These are phyloP conservation scores for Combretum micranthum DNA, from an alignment of 345 rosid genomes.

Conservation along the genomic window DNA sequence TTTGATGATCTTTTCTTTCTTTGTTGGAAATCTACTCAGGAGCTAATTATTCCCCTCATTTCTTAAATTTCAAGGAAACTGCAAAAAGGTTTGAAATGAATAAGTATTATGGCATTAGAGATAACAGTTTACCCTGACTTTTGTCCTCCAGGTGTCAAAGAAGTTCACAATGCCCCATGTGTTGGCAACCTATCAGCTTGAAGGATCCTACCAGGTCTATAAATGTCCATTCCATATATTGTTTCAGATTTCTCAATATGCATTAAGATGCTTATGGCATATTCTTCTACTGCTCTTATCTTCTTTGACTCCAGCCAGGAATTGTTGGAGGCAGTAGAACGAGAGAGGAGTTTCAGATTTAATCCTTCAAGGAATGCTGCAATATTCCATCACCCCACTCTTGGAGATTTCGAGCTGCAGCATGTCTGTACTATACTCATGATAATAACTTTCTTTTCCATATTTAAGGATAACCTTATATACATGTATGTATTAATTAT, in stretches of 20 bases:
- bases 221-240: background rate
- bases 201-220: constrained; percentile 84
- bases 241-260: constrained; percentile 4
- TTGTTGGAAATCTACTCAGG: too few species aligned
- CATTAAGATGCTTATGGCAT: background rate
- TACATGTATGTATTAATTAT: too few species aligned
- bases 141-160: constrained; percentile 75
- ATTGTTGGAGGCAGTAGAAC: constrained; percentile 81
- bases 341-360: constrained; percentile 71
- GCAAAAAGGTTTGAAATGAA: too few species aligned
- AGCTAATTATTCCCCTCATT: too few species aligned
- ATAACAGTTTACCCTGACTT: background rate
- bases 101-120: background rate
- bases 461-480: too few species aligned
- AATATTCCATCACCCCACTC: constrained; percentile 88
- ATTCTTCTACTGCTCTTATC: constrained; percentile 3
- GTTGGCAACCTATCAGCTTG: constrained; percentile 87
- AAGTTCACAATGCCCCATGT: constrained; percentile 99
- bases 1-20: too few species aligned
- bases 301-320: constrained; percentile 58
- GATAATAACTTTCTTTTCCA: background rate
- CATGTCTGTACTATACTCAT: constrained; percentile 49
- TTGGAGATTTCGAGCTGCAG: constrained; percentile 90
- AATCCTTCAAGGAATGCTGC: constrained; percentile 74
- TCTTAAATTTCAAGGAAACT: too few species aligned